Evolutionary conservation across 441 rosid genomes (phyloP), one percentile per base, ranked within the genome.

Genomic region (Mallotus repandus): DNA sequence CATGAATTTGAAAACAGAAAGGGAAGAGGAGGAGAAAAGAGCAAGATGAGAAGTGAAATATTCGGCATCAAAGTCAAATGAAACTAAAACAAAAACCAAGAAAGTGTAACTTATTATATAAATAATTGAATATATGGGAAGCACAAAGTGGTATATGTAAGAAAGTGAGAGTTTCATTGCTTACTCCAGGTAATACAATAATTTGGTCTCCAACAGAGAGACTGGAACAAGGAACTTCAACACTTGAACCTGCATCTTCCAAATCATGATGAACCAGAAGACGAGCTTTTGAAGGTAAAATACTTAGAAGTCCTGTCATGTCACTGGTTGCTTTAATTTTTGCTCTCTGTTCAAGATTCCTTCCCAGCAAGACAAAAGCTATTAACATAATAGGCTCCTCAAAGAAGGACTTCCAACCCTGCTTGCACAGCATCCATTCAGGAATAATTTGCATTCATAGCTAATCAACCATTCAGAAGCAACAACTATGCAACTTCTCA

Each of bases 381-480:
- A 95, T 87, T 78, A 95, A 85, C 98, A 95, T 95, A 66, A 95
- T 85, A 46, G 97, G 98, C 75, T 95, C 99, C 92, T 95, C 99
- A 81, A 95, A 92, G 83, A 95, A 95, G 50, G 93, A 87, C 84
- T 88, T 95, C 99, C 99, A 95, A 41, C 99, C 99, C 99, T 95
- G 93, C 76, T 81, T 72, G 59, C 49, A 70, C 67, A 74, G 67
- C 69, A 68, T 63, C 64, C 79, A 76, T 74, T 77, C 66, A 78
- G 80, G 35, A 79, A 52, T 63, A 73, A 21, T 63, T 66, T 50
- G 58, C 55, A 66, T 52, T 25, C 13, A 9, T 52, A 63, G 63
- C 77, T 25, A 66, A 41, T 74, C 41, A 45, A 22, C 48, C 16
- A 15, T 77, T 64, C 25, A 59, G 14, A 62, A 16, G 49, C 60